Evolutionary conservation across 768 basidiomycete species (phyloP).

Genomic region (Candolleomyces aberdarensis): DNA sequence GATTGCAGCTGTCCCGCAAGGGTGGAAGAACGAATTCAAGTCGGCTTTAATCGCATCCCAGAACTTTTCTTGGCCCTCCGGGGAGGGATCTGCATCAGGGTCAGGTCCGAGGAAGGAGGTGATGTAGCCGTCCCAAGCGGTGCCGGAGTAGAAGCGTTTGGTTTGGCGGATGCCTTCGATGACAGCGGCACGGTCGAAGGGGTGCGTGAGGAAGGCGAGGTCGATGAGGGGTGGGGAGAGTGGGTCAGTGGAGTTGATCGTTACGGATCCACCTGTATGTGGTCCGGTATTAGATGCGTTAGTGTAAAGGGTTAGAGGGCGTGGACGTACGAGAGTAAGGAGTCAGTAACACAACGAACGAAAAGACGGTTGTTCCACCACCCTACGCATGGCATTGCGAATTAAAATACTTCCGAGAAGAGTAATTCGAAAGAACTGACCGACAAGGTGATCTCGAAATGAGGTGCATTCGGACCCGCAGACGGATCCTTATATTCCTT

Average conservation of each 20-base stretch:
- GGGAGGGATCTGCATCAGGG: constrained; percentile 2
- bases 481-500: constrained; percentile 10
- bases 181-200: constrained; percentile 1
- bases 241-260: constrained; percentile 3
- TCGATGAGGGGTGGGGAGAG: constrained; percentile 1
- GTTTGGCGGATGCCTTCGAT: constrained; percentile 4
- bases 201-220: constrained; percentile 5
- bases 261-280: constrained; percentile 5
- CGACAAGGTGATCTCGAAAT: constrained; percentile 13
- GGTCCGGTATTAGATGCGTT: background rate
- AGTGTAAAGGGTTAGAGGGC: too few species aligned
- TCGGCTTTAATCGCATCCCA: constrained; percentile 1
- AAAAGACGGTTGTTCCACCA: background rate
- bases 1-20: constrained; percentile 1
- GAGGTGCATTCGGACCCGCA: constrained; percentile 9
- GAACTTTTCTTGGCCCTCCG: constrained; percentile 1
- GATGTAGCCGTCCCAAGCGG: constrained; percentile 2
- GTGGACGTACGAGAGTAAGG: constrained; percentile 1
- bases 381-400: background rate
- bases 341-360: background rate
- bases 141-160: constrained; percentile 3
- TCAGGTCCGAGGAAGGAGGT: background rate
- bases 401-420: too few species aligned
- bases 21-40: constrained; percentile 3
- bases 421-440: background rate